Conservation (phyloP, 345 rosid species). For the Gossypium turneri region DNA sequence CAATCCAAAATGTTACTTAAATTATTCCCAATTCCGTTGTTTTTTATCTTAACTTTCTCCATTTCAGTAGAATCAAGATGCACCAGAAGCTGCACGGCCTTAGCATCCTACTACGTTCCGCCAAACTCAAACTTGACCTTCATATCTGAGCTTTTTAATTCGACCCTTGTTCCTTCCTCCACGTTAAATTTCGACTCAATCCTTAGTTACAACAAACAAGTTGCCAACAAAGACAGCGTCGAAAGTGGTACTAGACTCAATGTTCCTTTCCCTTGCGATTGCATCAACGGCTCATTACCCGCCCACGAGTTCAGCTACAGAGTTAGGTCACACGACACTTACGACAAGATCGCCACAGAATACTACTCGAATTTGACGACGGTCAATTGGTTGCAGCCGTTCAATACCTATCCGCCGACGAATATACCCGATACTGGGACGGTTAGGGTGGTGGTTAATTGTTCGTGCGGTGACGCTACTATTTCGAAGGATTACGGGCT, state of each 20-base stretch:
- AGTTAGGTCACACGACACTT: constrained; percentile 27
- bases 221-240: constrained; percentile 38
- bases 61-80: constrained; percentile 41
- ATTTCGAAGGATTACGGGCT: constrained; percentile 50
- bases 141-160: constrained; percentile 37
- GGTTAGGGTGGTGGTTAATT: constrained; percentile 54
- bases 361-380: constrained; percentile 50
- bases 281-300: constrained; percentile 37
- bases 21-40: constrained; percentile 1
- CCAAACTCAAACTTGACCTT: constrained; percentile 31
- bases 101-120: constrained; percentile 67
- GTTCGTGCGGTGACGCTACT: constrained; percentile 48
- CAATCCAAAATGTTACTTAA: constrained; percentile 20
- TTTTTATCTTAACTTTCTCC: constrained; percentile 16
- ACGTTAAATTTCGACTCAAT: constrained; percentile 11
- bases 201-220: constrained; percentile 28
- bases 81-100: constrained; percentile 39
- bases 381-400: constrained; percentile 20
- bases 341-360: constrained; percentile 21
- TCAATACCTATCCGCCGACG: constrained; percentile 24
- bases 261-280: constrained; percentile 60
- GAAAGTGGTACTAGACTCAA: constrained; percentile 15
- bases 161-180: constrained; percentile 6
- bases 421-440: constrained; percentile 38
- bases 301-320: constrained; percentile 42